Base-by-base conservation (phyloP, 176 grass and related monocot genomes). In the Panicum miliaceum region DNA sequence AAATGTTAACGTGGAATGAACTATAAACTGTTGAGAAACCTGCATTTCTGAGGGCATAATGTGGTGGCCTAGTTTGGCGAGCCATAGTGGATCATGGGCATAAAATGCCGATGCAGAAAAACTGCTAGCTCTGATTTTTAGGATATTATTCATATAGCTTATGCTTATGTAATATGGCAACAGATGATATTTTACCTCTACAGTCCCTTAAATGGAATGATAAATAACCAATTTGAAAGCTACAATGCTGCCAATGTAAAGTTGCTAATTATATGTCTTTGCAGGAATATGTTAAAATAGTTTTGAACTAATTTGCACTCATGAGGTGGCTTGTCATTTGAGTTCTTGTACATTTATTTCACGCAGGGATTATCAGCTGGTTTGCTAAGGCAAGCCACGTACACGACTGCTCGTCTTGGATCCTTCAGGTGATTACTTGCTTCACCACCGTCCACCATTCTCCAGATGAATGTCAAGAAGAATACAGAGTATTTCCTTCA, bases 381-480 rank as follows among this genome's bases (percentile, higher is more conserved):
- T 89, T 89, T 99, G 73, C 85, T 96, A 46, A 96, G 96, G 89
- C 96, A 98, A 84, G 96, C 91, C 7, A 96, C 93, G 0, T 98
- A 98, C 68, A 98, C 89, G n/a, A 98, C 96, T 53, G 96, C 93
- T 69, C 90, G 96, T 78, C 81, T 98, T 77, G 96, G 96, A 78
- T 93, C 96, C 62, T 98, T 98, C 87, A 98, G 96, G 96, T 98
- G 72, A 46, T 52, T 82, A 75, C 73, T 14, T 78, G 15, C 73
- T 88, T 72, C 1, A 68, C 48, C 45, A 56, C 40, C 50, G 0
- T 43, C 60, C 46, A 73, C n/a, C 61, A 65, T 65, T 4, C 23
- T 56, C 23, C 26, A 54, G 64, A 83, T 78, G 37, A 54, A 71
- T 78, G 63, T 48, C 12, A 67, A 7, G 18, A 69, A 62, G 43